These are phyloP conservation scores for Fusarium clavum DNA, from an alignment of 2,329 filamentous ascomycete species.

Conservation along the genomic window DNA sequence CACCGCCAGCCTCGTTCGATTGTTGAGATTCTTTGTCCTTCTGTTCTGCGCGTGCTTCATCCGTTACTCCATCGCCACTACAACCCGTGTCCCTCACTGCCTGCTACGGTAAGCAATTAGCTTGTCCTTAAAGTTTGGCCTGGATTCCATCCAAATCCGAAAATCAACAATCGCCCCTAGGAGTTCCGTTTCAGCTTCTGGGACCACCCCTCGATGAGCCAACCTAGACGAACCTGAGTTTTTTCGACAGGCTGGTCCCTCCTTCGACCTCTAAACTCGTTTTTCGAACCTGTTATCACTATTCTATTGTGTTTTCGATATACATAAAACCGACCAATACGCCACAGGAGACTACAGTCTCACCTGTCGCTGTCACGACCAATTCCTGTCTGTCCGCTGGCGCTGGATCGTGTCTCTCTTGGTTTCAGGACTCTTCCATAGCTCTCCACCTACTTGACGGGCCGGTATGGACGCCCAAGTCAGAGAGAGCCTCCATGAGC, in stretches of 20 bases:
- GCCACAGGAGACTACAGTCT: conserved; percentile 27
- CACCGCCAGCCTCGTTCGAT: conserved; percentile 40
- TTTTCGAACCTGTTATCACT: conserved; percentile 7
- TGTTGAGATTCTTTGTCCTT: conserved; percentile 30
- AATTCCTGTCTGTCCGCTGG: conserved; percentile 30
- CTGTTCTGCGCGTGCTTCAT: conserved; percentile 10
- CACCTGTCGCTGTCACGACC: conserved; percentile 35
- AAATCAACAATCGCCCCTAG: conserved; percentile 27
- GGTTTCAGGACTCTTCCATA: conserved; percentile 34
- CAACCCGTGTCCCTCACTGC: conserved; percentile 2
- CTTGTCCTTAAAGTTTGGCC: conserved; percentile 32
- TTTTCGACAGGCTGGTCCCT: conserved; percentile 31
- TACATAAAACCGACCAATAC: conserved; percentile 22
- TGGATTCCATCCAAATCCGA: conserved; percentile 39
- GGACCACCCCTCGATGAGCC: conserved; percentile 41
- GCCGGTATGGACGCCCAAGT: conserved; percentile 48
- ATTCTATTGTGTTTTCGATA: conserved; percentile 17
- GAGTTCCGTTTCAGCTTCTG: conserved; percentile 41
- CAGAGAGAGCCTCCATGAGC: conserved; percentile 44
- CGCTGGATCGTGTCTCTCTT: conserved; percentile 47
- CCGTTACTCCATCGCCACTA: conserved; percentile 8
- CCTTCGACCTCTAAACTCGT: conserved; percentile 17
- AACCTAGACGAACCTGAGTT: conserved; percentile 30
- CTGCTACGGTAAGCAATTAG: conserved; percentile 13
- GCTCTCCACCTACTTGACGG: conserved; percentile 31